Percentiles rank a stretch among this genome's conserved stretches.
Conservation (phyloP, 768 basidiomycete species). For the Lactifluus echinatus region DNA sequence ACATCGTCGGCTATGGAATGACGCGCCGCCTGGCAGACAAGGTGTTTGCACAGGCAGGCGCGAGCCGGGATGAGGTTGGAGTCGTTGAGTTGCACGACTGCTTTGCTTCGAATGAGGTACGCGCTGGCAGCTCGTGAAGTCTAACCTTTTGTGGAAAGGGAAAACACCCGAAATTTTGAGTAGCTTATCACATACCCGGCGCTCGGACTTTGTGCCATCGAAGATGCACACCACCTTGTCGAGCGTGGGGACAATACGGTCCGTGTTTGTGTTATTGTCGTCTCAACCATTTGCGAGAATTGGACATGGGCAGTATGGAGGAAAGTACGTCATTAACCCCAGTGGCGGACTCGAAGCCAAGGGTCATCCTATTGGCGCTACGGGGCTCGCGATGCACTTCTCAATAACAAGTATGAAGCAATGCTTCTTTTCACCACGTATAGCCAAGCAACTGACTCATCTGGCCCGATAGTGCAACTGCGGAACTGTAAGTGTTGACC, state of each 20-base stretch:
- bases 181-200: conserved; percentile 79
- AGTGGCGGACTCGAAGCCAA: conserved; percentile 86
- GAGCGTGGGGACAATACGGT: conserved; percentile 76
- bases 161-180: not conserved
- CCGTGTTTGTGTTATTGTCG: conserved; percentile 19
- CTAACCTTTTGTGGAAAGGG: not conserved
- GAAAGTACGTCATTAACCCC: conserved; percentile 78
- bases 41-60: conserved; percentile 60
- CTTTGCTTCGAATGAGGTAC: conserved; percentile 73
- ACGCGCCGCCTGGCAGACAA: conserved; percentile 57
- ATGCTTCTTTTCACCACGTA: not conserved
- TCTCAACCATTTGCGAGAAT: not conserved
- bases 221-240: conserved; percentile 66
- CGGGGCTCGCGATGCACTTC: conserved; percentile 81
- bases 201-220: conserved; percentile 56
- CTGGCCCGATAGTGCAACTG: conserved; percentile 51
- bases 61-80: conserved; percentile 66
- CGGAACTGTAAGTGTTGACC: conserved; percentile 43
- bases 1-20: conserved; percentile 77
- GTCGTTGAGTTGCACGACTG: conserved; percentile 85
- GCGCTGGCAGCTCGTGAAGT: conserved; percentile 14
- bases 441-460: not conserved
- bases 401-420: conserved; percentile 74
- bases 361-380: conserved; percentile 79
- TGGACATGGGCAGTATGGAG: conserved; percentile 56